Conservation (phyloP, 2,329 filamentous ascomycete species). For the Cercospora zeae-maydis region DNA sequence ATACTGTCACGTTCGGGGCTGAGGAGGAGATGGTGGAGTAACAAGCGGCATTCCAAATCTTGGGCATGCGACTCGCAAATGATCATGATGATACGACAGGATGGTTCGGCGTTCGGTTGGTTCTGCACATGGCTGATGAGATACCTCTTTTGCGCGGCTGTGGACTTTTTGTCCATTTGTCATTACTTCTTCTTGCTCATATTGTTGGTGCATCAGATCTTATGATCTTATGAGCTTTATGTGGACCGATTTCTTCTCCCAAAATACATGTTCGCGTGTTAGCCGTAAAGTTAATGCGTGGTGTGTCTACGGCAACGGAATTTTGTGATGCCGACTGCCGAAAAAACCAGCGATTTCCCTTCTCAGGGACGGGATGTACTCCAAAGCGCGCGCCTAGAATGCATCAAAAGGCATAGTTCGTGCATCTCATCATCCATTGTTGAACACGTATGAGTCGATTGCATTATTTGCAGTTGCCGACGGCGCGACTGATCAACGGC, state of each 20-base stretch:
- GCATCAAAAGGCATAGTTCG: not conserved
- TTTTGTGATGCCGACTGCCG: not conserved
- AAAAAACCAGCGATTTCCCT: not conserved
- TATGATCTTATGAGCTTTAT: not conserved
- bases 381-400: not conserved
- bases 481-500: not conserved
- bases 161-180: not conserved
- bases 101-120: not conserved
- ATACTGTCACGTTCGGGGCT: slow-evolving; percentile 1
- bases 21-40: slow-evolving; percentile 21
- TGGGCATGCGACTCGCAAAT: not conserved
- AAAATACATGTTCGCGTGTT: not conserved
- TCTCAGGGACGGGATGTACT: not conserved
- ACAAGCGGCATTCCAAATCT: not conserved
- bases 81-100: slow-evolving; percentile 1
- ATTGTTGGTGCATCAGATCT: not conserved
- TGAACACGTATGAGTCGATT: not conserved
- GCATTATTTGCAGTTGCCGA: not conserved
- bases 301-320: not conserved
- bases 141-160: slow-evolving; percentile 1
- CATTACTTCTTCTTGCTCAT: not conserved
- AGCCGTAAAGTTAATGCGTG: not conserved
- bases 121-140: not conserved
- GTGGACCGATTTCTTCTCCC: not conserved
- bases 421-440: not conserved